Conservation (phyloP, 2,329 filamentous ascomycete species). For the Monosporascus ibericus region DNA sequence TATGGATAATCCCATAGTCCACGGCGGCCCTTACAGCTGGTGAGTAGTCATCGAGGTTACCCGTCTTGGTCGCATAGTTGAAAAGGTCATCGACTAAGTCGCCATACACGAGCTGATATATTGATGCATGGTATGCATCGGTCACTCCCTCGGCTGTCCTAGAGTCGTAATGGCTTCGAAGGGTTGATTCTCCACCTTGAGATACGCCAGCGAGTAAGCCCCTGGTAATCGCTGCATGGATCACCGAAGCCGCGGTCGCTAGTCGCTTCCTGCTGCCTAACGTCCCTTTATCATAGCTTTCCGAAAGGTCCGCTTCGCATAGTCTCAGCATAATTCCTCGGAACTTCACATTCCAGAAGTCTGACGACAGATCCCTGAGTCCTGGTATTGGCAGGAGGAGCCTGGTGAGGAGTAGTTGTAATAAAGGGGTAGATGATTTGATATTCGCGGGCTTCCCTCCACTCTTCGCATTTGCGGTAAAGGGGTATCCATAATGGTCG, state of each 20-base stretch:
- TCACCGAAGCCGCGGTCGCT: conserved; percentile 62
- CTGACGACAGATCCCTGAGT: conserved; percentile 52
- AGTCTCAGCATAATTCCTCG: conserved; percentile 56
- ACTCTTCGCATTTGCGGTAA: conserved; percentile 31
- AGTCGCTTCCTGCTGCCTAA: conserved; percentile 70
- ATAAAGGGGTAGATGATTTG: conserved; percentile 52
- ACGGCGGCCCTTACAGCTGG: conserved; percentile 56
- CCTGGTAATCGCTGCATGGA: conserved; percentile 64
- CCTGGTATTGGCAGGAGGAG: conserved; percentile 63
- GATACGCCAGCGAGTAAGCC: conserved; percentile 59
- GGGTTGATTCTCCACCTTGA: conserved; percentile 15
- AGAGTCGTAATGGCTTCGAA: conserved; percentile 46
- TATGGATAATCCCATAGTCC: conserved; percentile 49
- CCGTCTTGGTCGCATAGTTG: conserved; percentile 51
- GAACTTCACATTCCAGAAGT: conserved; percentile 61
- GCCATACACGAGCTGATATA: conserved; percentile 63
- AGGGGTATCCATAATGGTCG: conserved; percentile 64
- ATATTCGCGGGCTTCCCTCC: conserved; percentile 20
- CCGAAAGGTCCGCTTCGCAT: conserved; percentile 63
- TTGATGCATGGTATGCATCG: conserved; percentile 59
- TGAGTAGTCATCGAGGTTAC: conserved; percentile 59
- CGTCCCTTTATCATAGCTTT: conserved; percentile 75
- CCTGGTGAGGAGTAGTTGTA: conserved; percentile 62
- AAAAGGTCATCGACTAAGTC: conserved; percentile 61
- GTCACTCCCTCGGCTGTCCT: conserved; percentile 54